Percentiles rank a stretch among this genome's conserved stretches.
Conservation (phyloP, 164 flowering plant species). For the Piper longum region DNA sequence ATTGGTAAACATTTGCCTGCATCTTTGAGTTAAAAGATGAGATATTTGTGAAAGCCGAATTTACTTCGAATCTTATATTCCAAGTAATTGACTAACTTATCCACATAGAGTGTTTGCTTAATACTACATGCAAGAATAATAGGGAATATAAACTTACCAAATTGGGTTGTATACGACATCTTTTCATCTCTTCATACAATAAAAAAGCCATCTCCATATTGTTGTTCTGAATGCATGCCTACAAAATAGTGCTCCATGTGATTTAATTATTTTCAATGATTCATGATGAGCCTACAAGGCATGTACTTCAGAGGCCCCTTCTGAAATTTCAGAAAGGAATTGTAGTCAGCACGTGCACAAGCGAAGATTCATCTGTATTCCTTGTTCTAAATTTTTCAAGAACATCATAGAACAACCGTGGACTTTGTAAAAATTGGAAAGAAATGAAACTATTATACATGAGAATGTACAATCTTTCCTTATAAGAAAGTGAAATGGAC, state of each 20-base stretch:
- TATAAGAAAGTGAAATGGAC: neutral
- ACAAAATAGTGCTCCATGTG: constrained; percentile 8
- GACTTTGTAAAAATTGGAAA: neutral
- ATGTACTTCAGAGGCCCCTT: neutral
- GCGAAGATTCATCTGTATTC: neutral
- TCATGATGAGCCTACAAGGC: no score
- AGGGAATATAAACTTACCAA: constrained; percentile 28
- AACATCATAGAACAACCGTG: neutral
- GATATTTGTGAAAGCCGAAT: no score
- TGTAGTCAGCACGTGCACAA: neutral
- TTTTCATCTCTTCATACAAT: constrained; percentile 70
- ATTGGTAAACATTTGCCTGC: no score
- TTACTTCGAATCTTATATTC: no score
- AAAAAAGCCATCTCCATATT: constrained; percentile 44
- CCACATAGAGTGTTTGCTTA: no score
- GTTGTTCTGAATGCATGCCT: constrained; percentile 66
- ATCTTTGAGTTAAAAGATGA: no score
- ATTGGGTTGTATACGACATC: constrained; percentile 49
- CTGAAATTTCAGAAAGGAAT: neutral
- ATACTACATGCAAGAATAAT: neutral
- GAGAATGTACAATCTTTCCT: neutral
- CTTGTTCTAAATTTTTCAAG: neutral
- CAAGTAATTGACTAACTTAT: no score
- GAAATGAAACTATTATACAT: neutral
- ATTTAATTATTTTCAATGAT: no score